Evolutionary conservation across 139 green algal genomes (phyloP).

Genomic region (Chlamydomonas urium): DNA sequence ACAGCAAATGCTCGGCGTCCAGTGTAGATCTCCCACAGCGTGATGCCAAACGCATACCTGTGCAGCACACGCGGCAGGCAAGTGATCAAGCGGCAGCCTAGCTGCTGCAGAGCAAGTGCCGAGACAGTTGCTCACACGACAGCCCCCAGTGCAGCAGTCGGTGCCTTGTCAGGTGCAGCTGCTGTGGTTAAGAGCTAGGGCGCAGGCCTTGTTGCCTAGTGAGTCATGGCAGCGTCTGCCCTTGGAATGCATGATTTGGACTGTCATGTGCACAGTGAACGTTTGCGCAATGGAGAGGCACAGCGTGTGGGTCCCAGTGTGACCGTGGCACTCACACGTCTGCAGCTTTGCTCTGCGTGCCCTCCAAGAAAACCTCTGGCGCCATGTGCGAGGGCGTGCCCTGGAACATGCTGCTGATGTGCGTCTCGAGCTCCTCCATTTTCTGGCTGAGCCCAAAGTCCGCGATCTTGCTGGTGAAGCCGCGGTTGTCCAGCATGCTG

Average conservation of each 20-base stretch:
- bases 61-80: neutral
- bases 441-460: conserved; percentile 46
- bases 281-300: conserved; percentile 19
- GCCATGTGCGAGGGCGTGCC: conserved; percentile 59
- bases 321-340: conserved; percentile 44
- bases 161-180: neutral
- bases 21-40: conserved; percentile 45
- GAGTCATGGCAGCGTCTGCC: neutral
- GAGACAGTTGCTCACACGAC: neutral
- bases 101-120: neutral
- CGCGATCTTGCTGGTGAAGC: conserved; percentile 15
- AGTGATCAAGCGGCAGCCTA: neutral
- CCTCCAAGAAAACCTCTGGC: conserved; percentile 38
- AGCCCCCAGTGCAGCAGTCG: neutral
- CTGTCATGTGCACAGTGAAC: neutral
- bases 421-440: conserved; percentile 28
- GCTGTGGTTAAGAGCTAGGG: too few species aligned
- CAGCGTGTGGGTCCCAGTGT: too few species aligned
- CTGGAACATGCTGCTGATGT: conserved; percentile 38
- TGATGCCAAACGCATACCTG: conserved; percentile 38
- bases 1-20: conserved; percentile 25
- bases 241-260: too few species aligned
- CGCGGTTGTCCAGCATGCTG: neutral
- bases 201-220: too few species aligned
- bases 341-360: conserved; percentile 19